Conservation (phyloP, 768 basidiomycete genomes). For the Crassisporium funariophilum region DNA sequence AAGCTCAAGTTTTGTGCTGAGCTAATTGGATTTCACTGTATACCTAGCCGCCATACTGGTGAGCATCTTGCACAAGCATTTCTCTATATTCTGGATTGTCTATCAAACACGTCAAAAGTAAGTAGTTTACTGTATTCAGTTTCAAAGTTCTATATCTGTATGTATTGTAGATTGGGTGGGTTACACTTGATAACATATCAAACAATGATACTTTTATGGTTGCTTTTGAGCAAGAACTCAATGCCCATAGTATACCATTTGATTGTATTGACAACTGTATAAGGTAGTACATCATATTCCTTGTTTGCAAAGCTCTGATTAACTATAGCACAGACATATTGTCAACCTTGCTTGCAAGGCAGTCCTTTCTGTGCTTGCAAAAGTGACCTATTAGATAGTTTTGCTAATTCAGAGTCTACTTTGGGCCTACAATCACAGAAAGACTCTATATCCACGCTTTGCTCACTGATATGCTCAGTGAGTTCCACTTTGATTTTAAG, state of each 20-base stretch:
- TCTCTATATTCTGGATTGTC: conserved; percentile 28
- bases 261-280: conserved; percentile 21
- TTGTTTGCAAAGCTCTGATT: not conserved
- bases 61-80: conserved; percentile 37
- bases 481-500: conserved; percentile 5
- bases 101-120: conserved; percentile 29
- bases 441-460: conserved; percentile 24
- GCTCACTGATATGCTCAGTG: conserved; percentile 25
- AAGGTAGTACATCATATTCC: conserved; percentile 15
- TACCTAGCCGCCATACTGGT: conserved; percentile 40
- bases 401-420: not conserved
- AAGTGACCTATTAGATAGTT: conserved; percentile 4
- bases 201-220: conserved; percentile 37
- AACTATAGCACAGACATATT: conserved; percentile 35
- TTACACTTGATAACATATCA: conserved; percentile 34
- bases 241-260: conserved; percentile 23
- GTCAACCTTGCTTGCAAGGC: conserved; percentile 35
- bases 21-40: conserved; percentile 36
- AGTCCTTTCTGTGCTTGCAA: conserved; percentile 26
- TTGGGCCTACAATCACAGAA: conserved; percentile 1
- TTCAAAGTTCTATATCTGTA: not conserved
- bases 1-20: conserved; percentile 31
- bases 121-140: conserved; percentile 1
- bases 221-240: conserved; percentile 21
- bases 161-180: conserved; percentile 38